phyloP scores from a whole-genome alignment of 768 basidiomycete species.

The Rickenella mellea region DNA sequence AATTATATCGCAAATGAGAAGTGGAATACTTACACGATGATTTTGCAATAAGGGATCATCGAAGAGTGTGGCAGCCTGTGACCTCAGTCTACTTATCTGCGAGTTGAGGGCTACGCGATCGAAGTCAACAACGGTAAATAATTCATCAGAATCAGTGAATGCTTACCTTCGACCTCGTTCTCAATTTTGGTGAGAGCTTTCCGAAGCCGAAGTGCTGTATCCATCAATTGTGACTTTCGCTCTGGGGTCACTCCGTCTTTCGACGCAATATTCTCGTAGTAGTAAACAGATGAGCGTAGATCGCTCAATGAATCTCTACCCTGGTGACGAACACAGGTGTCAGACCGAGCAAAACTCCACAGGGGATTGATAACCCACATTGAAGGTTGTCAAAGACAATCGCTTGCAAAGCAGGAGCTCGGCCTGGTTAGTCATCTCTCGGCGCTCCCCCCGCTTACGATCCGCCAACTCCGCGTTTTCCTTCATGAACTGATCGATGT shows the following conservation, averaged over 20 bases:
- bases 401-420: constrained; percentile 35
- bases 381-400: constrained; percentile 37
- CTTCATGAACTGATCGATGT: constrained; percentile 63
- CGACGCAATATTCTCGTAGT: constrained; percentile 61
- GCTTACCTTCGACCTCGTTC: constrained; percentile 45
- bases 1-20: not conserved
- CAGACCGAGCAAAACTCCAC: not conserved
- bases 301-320: constrained; percentile 54
- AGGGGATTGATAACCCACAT: constrained; percentile 33
- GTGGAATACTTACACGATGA: constrained; percentile 34
- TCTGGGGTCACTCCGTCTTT: constrained; percentile 33
- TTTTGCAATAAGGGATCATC: constrained; percentile 59
- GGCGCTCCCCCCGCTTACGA: constrained; percentile 23
- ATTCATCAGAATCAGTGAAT: too few relatives aligned
- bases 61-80: constrained; percentile 35
- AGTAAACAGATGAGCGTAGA: constrained; percentile 52
- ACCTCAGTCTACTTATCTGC: constrained; percentile 34
- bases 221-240: constrained; percentile 33
- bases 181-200: constrained; percentile 42
- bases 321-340: constrained; percentile 22
- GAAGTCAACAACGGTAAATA: not conserved
- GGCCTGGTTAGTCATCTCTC: constrained; percentile 37
- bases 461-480: constrained; percentile 40
- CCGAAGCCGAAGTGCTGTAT: constrained; percentile 41
- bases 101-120: constrained; percentile 40